Conservation (phyloP, 176 grass and related monocot species). For the Tillandsia leiboldiana region DNA sequence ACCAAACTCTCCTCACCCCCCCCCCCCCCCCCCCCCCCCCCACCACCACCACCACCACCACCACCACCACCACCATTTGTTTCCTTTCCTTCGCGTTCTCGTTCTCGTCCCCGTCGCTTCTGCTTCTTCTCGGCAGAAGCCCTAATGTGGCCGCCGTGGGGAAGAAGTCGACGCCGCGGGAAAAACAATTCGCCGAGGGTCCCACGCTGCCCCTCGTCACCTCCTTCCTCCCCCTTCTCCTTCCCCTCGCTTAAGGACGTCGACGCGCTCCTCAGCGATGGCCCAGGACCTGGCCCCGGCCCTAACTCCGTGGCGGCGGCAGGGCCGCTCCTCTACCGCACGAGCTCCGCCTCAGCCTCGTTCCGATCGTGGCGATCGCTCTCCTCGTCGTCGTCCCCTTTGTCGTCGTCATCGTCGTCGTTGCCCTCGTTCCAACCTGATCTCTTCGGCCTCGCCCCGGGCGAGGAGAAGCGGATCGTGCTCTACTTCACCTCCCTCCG, state of each 20-base stretch:
- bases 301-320: not conserved
- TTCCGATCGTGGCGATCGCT: not conserved
- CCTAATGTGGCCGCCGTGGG: conserved; percentile 28
- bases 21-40: too few species aligned
- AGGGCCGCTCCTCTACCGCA: conserved; percentile 7
- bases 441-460: not conserved
- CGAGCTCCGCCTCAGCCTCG: conserved; percentile 13
- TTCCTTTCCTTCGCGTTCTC: not conserved
- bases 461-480: conserved; percentile 41
- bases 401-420: too few species aligned
- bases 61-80: not conserved
- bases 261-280: conserved; percentile 11
- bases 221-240: not conserved
- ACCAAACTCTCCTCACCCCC: not conserved
- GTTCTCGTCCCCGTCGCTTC: too few species aligned
- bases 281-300: conserved; percentile 4
- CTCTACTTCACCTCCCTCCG: conserved; percentile 91
- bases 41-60: too few species aligned
- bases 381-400: not conserved
- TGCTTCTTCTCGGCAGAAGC: not conserved
- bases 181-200: not conserved
- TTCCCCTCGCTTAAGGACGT: conserved; percentile 25
- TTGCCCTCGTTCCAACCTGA: not conserved
- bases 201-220: not conserved
- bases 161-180: conserved; percentile 5